phyloP scores from a whole-genome alignment of 1,139 yeast genomes.

The Magnusiomyces fungicola region DNA sequence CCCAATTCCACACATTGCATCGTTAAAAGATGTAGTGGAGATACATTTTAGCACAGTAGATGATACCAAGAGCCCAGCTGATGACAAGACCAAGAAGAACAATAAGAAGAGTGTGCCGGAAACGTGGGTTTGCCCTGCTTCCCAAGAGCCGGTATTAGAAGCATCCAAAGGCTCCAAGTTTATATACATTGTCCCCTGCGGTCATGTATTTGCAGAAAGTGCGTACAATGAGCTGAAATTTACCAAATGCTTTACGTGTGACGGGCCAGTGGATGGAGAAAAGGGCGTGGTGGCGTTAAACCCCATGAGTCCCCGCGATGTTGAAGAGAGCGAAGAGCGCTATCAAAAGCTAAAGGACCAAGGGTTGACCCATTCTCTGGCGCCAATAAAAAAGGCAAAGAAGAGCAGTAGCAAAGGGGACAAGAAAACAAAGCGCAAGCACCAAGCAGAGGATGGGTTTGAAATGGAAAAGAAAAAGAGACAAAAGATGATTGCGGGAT shows the following conservation, averaged over 20 bases:
- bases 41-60: constrained; percentile 27
- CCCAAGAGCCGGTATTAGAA: constrained; percentile 34
- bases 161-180: constrained; percentile 34
- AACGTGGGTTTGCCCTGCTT: constrained; percentile 48
- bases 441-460: constrained; percentile 4
- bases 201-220: constrained; percentile 44
- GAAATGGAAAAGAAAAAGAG: background rate
- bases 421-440: background rate
- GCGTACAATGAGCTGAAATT: constrained; percentile 23
- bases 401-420: constrained; percentile 16
- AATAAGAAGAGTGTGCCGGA: constrained; percentile 15
- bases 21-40: constrained; percentile 46
- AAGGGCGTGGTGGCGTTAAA: constrained; percentile 36
- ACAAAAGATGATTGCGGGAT: background rate
- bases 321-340: constrained; percentile 32
- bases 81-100: constrained; percentile 16
- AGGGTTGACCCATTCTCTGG: constrained; percentile 46
- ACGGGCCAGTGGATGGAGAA: constrained; percentile 24
- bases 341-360: constrained; percentile 30
- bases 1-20: constrained; percentile 36
- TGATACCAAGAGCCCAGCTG: constrained; percentile 1
- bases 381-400: constrained; percentile 30
- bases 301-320: constrained; percentile 30
- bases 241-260: constrained; percentile 40
- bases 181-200: constrained; percentile 47